These are phyloP conservation scores for Panaeolus cyanescens DNA, from an alignment of 768 basidiomycete species.

Conservation along the genomic window DNA sequence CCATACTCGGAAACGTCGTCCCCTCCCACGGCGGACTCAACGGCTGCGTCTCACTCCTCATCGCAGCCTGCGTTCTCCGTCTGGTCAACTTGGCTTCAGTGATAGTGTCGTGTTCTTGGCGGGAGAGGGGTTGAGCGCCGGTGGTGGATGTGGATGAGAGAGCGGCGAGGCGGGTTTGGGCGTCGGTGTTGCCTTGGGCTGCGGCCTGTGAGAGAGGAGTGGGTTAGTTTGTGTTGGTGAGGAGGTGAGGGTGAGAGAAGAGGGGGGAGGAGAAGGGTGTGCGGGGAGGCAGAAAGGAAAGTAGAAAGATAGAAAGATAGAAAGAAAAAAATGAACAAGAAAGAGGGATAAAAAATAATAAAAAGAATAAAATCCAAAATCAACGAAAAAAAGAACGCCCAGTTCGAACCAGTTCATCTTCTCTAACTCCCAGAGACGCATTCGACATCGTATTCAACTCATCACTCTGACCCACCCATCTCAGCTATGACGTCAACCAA, in stretches of 20 bases:
- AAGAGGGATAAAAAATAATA: background rate
- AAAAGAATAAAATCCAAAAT: background rate
- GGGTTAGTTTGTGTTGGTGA: background rate
- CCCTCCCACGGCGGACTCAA: slow-evolving; percentile 29
- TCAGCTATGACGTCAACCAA: too few relatives aligned
- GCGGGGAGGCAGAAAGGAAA: background rate
- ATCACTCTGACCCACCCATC: too few relatives aligned
- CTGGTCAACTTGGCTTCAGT: slow-evolving; percentile 83
- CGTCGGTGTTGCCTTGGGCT: slow-evolving; percentile 81
- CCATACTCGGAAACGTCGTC: slow-evolving; percentile 20
- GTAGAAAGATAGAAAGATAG: background rate
- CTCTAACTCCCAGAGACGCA: too few relatives aligned
- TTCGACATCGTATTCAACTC: too few relatives aligned
- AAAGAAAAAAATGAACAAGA: background rate
- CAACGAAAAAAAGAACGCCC: background rate
- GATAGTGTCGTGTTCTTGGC: slow-evolving; percentile 78
- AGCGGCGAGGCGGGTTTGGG: slow-evolving; percentile 69
- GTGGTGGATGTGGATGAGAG: slow-evolving; percentile 50
- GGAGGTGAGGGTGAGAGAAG: too few relatives aligned
- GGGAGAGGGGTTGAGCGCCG: slow-evolving; percentile 62
- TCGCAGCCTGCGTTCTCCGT: slow-evolving; percentile 72
- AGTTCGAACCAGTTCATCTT: too few relatives aligned
- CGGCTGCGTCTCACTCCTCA: slow-evolving; percentile 37
- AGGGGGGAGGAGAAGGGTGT: background rate
- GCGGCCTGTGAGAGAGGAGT: slow-evolving; percentile 51